These are phyloP conservation scores for Leucogyrophana mollusca DNA, from an alignment of 768 basidiomycete genomes.

Conservation along the genomic window DNA sequence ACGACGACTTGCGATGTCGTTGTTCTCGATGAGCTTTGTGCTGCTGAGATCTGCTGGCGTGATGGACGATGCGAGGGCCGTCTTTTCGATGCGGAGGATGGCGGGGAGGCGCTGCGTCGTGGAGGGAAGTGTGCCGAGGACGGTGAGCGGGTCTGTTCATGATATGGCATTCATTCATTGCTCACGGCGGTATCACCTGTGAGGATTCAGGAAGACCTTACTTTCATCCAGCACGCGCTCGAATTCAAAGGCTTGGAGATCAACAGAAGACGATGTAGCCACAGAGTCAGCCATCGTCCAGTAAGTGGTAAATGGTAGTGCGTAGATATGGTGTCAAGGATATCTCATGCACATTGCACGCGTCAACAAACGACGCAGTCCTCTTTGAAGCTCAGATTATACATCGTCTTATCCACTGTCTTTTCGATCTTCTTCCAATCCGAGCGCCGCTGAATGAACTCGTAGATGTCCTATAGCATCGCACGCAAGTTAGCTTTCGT, in stretches of 20 bases:
- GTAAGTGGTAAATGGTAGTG: too few relatives aligned
- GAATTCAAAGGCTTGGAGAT: constrained; percentile 50
- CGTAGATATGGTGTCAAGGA: too few relatives aligned
- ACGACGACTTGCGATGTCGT: constrained; percentile 54
- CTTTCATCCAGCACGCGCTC: constrained; percentile 58
- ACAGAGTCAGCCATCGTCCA: too few relatives aligned
- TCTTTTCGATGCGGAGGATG: constrained; percentile 79
- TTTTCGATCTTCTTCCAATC: constrained; percentile 99
- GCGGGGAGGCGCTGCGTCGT: constrained; percentile 40
- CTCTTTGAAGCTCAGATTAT: constrained; percentile 89
- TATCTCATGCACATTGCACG: too few relatives aligned
- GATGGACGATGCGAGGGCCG: constrained; percentile 51
- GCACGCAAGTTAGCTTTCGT: neutral
- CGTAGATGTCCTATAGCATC: constrained; percentile 75
- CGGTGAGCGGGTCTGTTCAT: constrained; percentile 63
- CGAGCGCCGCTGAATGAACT: constrained; percentile 90
- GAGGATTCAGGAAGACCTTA: too few relatives aligned
- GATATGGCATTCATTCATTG: too few relatives aligned
- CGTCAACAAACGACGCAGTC: constrained; percentile 67
- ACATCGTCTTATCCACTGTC: constrained; percentile 93
- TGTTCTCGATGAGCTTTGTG: constrained; percentile 52
- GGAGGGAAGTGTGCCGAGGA: constrained; percentile 64
- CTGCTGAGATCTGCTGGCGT: constrained; percentile 36
- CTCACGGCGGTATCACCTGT: too few relatives aligned
- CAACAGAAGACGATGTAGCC: too few relatives aligned